A percentile compares a stretch with the other conserved stretches of the same genome.
Conservation (phyloP, 2,329 filamentous ascomycete genomes). For the Fusarium fracticaudum region DNA sequence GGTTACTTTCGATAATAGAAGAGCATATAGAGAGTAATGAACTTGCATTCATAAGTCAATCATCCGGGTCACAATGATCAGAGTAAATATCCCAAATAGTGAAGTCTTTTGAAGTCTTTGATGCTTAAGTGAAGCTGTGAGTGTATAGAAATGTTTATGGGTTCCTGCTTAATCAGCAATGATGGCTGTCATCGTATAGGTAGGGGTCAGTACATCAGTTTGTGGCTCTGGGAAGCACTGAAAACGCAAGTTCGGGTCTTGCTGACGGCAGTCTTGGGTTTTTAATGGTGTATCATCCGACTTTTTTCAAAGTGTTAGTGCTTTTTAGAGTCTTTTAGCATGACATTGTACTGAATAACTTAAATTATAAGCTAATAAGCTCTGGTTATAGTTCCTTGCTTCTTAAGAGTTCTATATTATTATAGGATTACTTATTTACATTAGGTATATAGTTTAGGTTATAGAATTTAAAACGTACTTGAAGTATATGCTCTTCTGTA, state of each 20-base stretch:
- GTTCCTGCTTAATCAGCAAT: not conserved
- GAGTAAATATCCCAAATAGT: not conserved
- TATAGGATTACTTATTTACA: not conserved
- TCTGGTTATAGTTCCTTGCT: not conserved
- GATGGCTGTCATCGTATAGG: conserved; percentile 40
- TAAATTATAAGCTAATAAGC: not conserved
- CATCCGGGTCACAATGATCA: not conserved
- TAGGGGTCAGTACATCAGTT: conserved; percentile 42
- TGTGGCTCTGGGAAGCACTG: conserved; percentile 34
- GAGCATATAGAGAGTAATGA: not conserved
- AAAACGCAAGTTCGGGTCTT: conserved; percentile 41
- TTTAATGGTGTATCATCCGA: not conserved
- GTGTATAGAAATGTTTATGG: not conserved
- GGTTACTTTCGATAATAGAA: not conserved
- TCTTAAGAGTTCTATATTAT: not conserved
- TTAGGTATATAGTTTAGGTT: not conserved
- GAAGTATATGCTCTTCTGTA: not conserved
- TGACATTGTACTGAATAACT: no score
- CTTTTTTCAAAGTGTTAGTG: no score
- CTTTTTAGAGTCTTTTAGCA: not conserved
- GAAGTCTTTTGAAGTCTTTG: no score
- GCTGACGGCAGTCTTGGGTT: conserved; percentile 24
- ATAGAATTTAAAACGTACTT: not conserved
- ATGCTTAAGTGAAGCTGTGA: not conserved
- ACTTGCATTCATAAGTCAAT: not conserved